Evolutionary conservation across 306 rosid species (phyloP), one percentile per base, ranked within the genome.

Genomic region (Myrica gale): DNA sequence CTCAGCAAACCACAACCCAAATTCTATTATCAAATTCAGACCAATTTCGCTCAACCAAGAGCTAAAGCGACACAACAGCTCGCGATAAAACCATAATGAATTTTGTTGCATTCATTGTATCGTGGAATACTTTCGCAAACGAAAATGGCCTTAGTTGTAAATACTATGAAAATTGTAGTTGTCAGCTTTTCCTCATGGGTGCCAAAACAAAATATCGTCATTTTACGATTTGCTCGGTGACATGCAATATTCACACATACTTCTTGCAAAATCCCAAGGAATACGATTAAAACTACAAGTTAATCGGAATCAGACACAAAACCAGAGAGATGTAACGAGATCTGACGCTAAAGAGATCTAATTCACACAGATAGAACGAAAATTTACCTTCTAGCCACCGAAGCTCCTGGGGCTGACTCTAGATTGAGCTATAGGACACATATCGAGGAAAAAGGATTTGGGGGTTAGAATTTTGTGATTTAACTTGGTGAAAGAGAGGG

Each of bases 331-430:
- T 32, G 37, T 2, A 32, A 15, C 53, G 41, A 66, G 50, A 66
- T 66, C 70, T 63, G 69, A 39, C 12, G 6, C 46, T 37, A 62
- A 37, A 15, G 20, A 39, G 42, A 62, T 11, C 15, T 10, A 61
- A 32, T 61, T 7, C 0, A 5, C 39, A 65, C 10, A 16, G 4
- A 63, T 7, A 7, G 21, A 15, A 7, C 39, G 3, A 17, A 42
- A 17, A 42, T 3, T 66, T 66, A 66, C 70, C 70, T 66, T 44
- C 8, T 42, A 3, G 50, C 70, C 50, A 66, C 70, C n/a, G 70
- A 43, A 66, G 50, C 48, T 42, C 51, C 70, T 17, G 70, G 4
- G 32, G 50, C 70, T 1, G 50, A 17, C 10, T 3, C 70, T 37
- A 66, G 50, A 8, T 66, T 66, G 26, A 16, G 70, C 70, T 66